Evolutionary conservation across 257 asterid species (phyloP).

Genomic region (Jacaranda copaia): DNA sequence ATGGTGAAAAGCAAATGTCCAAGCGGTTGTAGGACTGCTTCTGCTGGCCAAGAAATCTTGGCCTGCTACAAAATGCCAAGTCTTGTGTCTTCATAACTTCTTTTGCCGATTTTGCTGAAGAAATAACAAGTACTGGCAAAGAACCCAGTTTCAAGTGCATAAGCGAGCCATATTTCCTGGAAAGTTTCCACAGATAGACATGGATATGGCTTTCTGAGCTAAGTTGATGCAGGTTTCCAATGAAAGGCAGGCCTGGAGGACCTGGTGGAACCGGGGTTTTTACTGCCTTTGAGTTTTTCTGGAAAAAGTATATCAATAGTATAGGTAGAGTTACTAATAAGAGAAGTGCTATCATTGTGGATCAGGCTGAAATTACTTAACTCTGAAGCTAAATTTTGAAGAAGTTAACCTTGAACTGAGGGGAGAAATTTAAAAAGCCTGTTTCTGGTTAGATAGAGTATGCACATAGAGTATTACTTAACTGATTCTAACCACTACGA

Average conservation of each 20-base stretch:
- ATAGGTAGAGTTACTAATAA: background rate
- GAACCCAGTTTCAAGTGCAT: background rate
- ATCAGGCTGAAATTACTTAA: background rate
- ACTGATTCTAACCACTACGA: too few species aligned
- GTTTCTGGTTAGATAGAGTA: too few species aligned
- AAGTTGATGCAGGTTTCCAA: slow-evolving; percentile 27
- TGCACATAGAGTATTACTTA: too few species aligned
- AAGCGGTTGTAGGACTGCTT: too few species aligned
- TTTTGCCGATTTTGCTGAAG: slow-evolving; percentile 16
- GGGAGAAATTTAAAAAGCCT: too few species aligned
- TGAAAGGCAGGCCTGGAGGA: slow-evolving; percentile 21
- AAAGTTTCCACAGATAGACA: slow-evolving; percentile 23
- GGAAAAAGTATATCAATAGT: background rate
- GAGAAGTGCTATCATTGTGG: background rate
- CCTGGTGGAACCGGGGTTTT: slow-evolving; percentile 9
- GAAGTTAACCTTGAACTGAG: too few species aligned
- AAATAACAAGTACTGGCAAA: background rate
- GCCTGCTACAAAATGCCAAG: too few species aligned
- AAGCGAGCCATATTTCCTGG: slow-evolving; percentile 24
- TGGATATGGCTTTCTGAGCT: background rate
- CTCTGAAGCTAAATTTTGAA: too few species aligned
- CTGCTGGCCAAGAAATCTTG: too few species aligned
- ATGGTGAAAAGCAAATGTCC: too few species aligned
- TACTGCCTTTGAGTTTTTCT: background rate
- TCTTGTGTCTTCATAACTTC: background rate